Base-by-base conservation (phyloP, 805 yeast species). In the Trichomonascus vanleenenianus region DNA sequence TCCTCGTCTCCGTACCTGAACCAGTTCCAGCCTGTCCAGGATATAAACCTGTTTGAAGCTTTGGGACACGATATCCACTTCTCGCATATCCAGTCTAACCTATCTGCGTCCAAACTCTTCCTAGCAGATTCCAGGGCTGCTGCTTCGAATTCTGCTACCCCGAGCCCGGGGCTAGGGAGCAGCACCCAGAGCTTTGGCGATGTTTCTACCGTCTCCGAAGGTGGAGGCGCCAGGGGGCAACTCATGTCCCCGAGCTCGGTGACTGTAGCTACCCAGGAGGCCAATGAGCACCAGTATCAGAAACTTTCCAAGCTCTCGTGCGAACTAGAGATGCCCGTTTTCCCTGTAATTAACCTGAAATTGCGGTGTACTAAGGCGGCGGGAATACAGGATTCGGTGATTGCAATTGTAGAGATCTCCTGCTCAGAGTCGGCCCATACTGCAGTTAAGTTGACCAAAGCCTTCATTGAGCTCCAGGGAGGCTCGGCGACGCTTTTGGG, bases 391-490 rank as follows among this genome's bases (percentile, higher is more conserved):
- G 68, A 70, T 45, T 55, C 68, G 2, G 52, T 76, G 1, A 56
- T 76, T n/a, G 69, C 78, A 1, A 71, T 76, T 0, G 57, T 76
- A 39, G 75, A 71, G 44, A 58, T 76, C 9, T 78, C 74, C 47
- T 62, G 71, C 2, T 67, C 78, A 1, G 73, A 71, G 2, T 70
- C 60, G 30, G 58, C 75, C 12, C 48, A 47, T 3, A 45, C 56
- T 1, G 32, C 40, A 11, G 53, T 58, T 8, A 40, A 40, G n/a
- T 44, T 55, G 18, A 53, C 39, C 2, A 42, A 42, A 1, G 43
- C 42, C 30, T 20, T 45, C 30, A 27, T 56, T 33, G 52, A 54
- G 14, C 54, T 61, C 42, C 56, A 52, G 30, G 54, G 58, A 4
- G 56, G 59, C 11, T 41, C 59, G 3, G 52, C 53, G n/a, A 43